Conservation (phyloP, 148 eudicot genomes). For the Beta vulgaris region DNA sequence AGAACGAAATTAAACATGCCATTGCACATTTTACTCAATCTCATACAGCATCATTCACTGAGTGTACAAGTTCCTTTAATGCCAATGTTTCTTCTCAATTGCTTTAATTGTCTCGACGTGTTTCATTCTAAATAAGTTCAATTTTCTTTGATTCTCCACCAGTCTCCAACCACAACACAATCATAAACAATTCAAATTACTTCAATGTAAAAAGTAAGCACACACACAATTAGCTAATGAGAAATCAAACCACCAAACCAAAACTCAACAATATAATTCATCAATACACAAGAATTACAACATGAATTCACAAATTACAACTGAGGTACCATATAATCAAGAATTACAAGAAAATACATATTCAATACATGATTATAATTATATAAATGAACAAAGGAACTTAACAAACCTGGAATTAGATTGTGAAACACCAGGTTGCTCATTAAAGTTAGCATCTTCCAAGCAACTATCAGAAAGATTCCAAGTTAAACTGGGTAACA, state of each 20-base stretch:
- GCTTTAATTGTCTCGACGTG: not conserved
- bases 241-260: not conserved
- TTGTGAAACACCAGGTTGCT: not conserved
- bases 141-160: not conserved
- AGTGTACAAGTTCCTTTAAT: not conserved
- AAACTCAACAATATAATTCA: not conserved
- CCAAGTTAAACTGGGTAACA: slow-evolving; percentile 2
- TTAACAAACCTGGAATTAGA: slow-evolving; percentile 6
- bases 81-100: no score
- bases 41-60: not conserved
- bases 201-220: no score
- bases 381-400: not conserved
- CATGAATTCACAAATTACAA: not conserved
- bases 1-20: not conserved
- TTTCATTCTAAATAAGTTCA: not conserved
- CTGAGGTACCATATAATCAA: no score
- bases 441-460: not conserved
- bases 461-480: not conserved
- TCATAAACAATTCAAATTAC: not conserved
- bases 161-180: not conserved
- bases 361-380: not conserved
- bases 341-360: no score
- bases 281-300: not conserved
- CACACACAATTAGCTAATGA: not conserved
- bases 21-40: not conserved